Evolutionary conservation across 495 filamentous ascomycete species (phyloP), one percentile per base, ranked within the genome.

Genomic region (Hypoxylon trugodes): DNA sequence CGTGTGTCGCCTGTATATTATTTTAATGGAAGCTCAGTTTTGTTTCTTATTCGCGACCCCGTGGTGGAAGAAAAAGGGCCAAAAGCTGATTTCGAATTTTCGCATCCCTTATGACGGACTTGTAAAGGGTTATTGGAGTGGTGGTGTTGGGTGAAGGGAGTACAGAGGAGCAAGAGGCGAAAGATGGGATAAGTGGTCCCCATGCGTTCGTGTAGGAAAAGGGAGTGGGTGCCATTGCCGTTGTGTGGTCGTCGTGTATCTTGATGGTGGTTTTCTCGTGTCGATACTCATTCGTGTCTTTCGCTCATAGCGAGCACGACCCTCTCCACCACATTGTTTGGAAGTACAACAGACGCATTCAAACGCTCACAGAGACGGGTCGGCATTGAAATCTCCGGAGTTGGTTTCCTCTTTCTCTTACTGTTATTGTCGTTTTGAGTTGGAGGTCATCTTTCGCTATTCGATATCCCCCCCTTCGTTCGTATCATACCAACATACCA

Each of bases 1-100:
- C 35, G 22, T 26, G 65, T 54, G 62, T 62, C 66, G 52, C 59
- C 63, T 72, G 69, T 72, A 72, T 68, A 72, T 50, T 72, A 70
- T 70, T 68, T 62, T 57, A 67, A 69, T 69, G 58, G 43, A 57
- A 41, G 43, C 52, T 67, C 47, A 40, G 46, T 66, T 53, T 58
- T 57, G 46, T 60, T 61, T 69, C 45, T 66, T 61, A 51, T 65
- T 57, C 40, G 40, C 51, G 43, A 62, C 51, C 38, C n/a, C 38
- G 55, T 67, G 49, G 59, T 52, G 62, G 65, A 59, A 66, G 49
- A 54, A 50, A 64, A 55, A 47, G 35, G 52, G 59, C 26, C 12
- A 55, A 56, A 59, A 57, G 55, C 57, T 61, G 43, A 48, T 53
- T 58, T 56, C 40, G 46, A 28, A 53, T 24, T 67, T 55, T 38